A percentile compares a stretch with the other conserved stretches of the same genome.
Evolutionary conservation across 192 early-diverging fungal species (phyloP).

Genomic region (Podila epicladia): DNA sequence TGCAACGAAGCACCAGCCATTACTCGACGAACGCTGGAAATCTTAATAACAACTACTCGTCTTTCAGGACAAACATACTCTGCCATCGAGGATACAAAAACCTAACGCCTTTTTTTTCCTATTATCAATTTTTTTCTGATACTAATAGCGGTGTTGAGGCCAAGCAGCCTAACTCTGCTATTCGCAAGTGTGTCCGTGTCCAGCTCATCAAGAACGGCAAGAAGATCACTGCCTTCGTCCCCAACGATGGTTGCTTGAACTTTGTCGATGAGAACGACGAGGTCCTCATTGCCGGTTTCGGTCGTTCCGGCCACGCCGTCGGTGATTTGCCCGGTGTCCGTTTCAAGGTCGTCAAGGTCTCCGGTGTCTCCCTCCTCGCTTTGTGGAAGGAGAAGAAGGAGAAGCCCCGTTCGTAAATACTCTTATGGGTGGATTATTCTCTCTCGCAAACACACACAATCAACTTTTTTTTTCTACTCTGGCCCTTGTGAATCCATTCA

Average conservation of each 20-base stretch:
- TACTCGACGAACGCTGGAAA: too few species aligned
- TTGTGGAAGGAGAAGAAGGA: conserved; percentile 99
- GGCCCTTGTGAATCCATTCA: not conserved
- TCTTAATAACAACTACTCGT: too few species aligned
- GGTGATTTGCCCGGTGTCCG: conserved; percentile 99
- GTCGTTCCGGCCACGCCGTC: conserved; percentile 98
- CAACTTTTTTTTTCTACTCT: not conserved
- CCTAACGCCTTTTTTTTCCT: not conserved
- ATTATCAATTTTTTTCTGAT: conserved; percentile 5
- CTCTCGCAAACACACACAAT: not conserved
- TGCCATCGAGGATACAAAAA: not conserved
- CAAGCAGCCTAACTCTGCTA: conserved; percentile 99
- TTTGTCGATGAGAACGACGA: conserved; percentile 99
- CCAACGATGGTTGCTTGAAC: conserved; percentile 99
- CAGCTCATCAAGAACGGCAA: conserved; percentile 99
- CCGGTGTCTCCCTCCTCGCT: conserved; percentile 98
- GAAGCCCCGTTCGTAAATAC: conserved; percentile 93
- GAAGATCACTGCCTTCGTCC: conserved; percentile 99
- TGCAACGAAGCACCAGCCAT: too few species aligned
- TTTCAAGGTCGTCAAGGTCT: conserved; percentile 99
- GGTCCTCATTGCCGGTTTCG: conserved; percentile 99
- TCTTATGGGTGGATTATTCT: not conserved
- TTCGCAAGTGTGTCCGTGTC: conserved; percentile 99
- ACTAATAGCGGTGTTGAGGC: conserved; percentile 94
- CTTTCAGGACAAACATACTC: too few species aligned